Base-by-base conservation (phyloP, 2,329 filamentous ascomycete species). In the Lizonia empirigonia region DNA sequence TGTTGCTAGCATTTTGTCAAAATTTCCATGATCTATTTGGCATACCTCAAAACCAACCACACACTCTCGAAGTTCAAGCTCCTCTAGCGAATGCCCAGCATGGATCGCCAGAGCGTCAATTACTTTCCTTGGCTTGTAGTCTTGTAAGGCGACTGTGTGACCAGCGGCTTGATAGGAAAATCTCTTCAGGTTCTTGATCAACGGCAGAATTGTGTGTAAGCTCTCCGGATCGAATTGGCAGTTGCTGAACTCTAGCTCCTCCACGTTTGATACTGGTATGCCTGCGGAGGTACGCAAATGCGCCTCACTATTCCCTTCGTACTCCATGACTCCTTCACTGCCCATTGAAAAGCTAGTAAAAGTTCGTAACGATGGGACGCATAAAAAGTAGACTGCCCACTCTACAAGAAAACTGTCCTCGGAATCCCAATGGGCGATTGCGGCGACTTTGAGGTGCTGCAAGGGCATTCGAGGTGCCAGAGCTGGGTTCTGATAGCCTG, bases 291-390 rank as follows among this genome's bases (percentile, higher is more conserved):
- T 36, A 10, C 32, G 44, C 13, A 53, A 22, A 34, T 33, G 9
- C 5, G 16, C 13, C 3, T 37, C 26, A 15, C 20, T 26, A 10
- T 22, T 32, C 1, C 8, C 9, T 7, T 27, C 18, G 12, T 32
- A n/a, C 16, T 34, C 40, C 4, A 5, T 2, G 4, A 34, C 19
- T 3, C 6, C 23, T 19, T 41, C 35, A 15, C 46, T 44, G 4
- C 56, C 53, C 58, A 63, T 63, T 12, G 36, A 30, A 9, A 42
- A n/a, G 2, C 48, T 50, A 15, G 42, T 37, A 12, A 63, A 58
- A 1, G 33, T 56, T 4, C 42, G 50, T 6, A 63, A 9, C 8
- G 56, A 56, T 13, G 60, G 60, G 2, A 61, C 15, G 26, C 44
- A 48, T 15, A 52, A 27, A 26, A 62, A 62, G 13, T 44, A 44